Conservation (phyloP, 1,139 yeast genomes). For the Lodderomyces jiufengensis region DNA sequence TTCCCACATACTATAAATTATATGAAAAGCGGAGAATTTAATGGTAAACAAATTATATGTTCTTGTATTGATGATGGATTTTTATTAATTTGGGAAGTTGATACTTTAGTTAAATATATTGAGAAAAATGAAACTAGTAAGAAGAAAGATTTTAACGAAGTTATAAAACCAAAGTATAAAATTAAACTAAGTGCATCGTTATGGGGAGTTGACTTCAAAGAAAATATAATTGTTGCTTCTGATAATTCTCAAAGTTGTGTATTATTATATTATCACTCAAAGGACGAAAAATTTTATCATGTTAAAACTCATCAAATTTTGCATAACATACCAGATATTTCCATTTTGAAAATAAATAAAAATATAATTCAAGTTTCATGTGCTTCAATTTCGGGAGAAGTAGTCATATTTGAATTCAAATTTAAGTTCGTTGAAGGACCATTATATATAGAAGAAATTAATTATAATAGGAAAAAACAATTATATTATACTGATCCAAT, state of each 20-base stretch:
- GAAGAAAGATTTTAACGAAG: conserved; percentile 13
- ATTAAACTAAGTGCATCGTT: conserved; percentile 46
- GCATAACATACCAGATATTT: conserved; percentile 61
- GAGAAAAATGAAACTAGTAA: conserved; percentile 1
- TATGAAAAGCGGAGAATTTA: conserved; percentile 27
- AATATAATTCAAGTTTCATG: conserved; percentile 28
- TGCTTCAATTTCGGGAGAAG: conserved; percentile 49
- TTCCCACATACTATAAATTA: conserved; percentile 59
- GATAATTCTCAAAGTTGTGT: conserved; percentile 55
- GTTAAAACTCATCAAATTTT: conserved; percentile 40
- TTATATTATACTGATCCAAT: conserved; percentile 29
- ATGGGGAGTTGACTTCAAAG: conserved; percentile 59
- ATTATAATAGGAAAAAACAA: conserved; percentile 13
- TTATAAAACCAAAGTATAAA: conserved; percentile 32
- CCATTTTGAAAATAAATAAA: conserved; percentile 15
- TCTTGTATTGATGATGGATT: conserved; percentile 59
- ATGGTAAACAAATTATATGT: conserved; percentile 34
- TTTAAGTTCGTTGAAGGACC: conserved; percentile 30
- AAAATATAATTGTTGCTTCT: conserved; percentile 45
- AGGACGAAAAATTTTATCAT: conserved; percentile 28
- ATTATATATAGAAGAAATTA: conserved; percentile 17
- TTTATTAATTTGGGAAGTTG: conserved; percentile 41
- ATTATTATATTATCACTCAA: conserved; percentile 32
- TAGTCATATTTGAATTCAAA: conserved; percentile 36
- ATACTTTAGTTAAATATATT: conserved; percentile 18